Conservation (phyloP, 495 filamentous ascomycete genomes). For the Astrocystis sublimbata region DNA sequence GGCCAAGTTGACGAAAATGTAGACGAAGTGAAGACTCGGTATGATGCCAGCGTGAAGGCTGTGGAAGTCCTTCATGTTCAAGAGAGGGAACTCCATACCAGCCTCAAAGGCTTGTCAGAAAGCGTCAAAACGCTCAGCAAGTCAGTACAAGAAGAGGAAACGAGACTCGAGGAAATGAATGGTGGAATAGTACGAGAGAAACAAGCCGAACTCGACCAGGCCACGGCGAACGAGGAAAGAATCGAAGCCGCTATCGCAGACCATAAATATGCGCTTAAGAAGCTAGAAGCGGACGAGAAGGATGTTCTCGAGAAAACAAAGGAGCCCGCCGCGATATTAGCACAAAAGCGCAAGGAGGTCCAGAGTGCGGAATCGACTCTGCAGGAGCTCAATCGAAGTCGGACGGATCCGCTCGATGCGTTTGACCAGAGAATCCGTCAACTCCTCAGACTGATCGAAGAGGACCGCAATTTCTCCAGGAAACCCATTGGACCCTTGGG, state of each 20-base stretch:
- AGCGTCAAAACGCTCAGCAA: constrained; percentile 39
- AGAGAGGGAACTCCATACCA: constrained; percentile 48
- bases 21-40: constrained; percentile 38
- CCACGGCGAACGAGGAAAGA: constrained; percentile 49
- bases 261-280: constrained; percentile 30
- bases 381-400: constrained; percentile 30
- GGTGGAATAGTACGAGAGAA: constrained; percentile 47
- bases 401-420: constrained; percentile 40
- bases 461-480: constrained; percentile 63
- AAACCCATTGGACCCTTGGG: constrained; percentile 87
- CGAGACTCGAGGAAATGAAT: constrained; percentile 54
- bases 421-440: constrained; percentile 63
- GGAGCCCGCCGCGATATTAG: constrained; percentile 40
- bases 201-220: constrained; percentile 46
- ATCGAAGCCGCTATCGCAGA: constrained; percentile 40
- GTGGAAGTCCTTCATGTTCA: constrained; percentile 41
- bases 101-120: constrained; percentile 35
- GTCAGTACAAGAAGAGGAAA: constrained; percentile 45
- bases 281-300: constrained; percentile 27
- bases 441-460: constrained; percentile 65
- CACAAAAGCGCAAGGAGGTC: constrained; percentile 49
- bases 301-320: constrained; percentile 31
- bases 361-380: constrained; percentile 48
- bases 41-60: constrained; percentile 31
- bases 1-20: constrained; percentile 40